phyloP scores from a whole-genome alignment of 176 grass and related monocot species.

The Dactylis glomerata region DNA sequence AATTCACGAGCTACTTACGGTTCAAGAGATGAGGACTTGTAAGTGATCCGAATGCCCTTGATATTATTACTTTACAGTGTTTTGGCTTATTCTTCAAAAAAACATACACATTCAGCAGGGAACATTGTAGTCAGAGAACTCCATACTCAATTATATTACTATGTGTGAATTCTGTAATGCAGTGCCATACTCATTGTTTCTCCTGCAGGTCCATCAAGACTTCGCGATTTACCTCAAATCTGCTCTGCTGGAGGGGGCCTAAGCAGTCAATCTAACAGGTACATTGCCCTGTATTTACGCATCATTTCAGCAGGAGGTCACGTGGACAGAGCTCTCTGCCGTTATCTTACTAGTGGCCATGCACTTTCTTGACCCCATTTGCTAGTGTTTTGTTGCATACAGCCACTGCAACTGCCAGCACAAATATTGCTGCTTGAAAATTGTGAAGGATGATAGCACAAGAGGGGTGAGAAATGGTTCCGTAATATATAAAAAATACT shows the following conservation, averaged over 20 bases:
- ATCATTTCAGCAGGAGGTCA: neutral
- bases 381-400: constrained; percentile 1
- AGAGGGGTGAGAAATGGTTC: neutral
- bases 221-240: constrained; percentile 45
- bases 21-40: constrained; percentile 94
- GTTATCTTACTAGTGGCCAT: neutral
- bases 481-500: neutral
- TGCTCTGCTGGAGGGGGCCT: constrained; percentile 76
- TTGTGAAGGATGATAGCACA: neutral
- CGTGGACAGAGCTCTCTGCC: constrained; percentile 5
- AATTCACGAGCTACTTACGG: constrained; percentile 75
- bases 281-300: neutral
- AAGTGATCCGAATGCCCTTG: constrained; percentile 41
- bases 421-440: neutral
- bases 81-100: neutral
- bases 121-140: constrained; percentile 1
- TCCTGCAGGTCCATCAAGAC: constrained; percentile 56
- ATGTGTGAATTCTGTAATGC: neutral
- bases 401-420: neutral
- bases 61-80: constrained; percentile 4
- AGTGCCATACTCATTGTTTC: constrained; percentile 16
- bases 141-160: constrained; percentile 6
- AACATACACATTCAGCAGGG: neutral
- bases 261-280: constrained; percentile 65
- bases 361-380: neutral